Evolutionary conservation across 2,329 filamentous ascomycete species (phyloP).

Genomic region (Ampelomyces quisqualis): DNA sequence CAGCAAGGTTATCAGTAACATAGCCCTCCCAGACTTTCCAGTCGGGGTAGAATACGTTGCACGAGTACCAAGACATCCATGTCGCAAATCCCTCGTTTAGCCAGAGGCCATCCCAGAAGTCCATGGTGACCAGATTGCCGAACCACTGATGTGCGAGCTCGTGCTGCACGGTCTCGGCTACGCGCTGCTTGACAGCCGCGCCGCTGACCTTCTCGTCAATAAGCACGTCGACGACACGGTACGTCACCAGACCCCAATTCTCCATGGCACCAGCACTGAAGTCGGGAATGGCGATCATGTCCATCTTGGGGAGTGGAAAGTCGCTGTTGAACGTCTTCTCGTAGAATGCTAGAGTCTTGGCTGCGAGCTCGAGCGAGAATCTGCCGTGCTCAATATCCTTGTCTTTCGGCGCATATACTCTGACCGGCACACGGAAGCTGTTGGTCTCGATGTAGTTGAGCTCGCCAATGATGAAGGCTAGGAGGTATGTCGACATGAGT

Average conservation of each 20-base stretch:
- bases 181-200: constrained; percentile 84
- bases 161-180: constrained; percentile 95
- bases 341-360: constrained; percentile 88
- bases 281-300: constrained; percentile 94
- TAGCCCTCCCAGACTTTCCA: constrained; percentile 98
- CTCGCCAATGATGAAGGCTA: constrained; percentile 92
- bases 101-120: constrained; percentile 98
- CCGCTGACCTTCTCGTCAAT: constrained; percentile 90
- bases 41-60: constrained; percentile 92
- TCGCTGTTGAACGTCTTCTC: constrained; percentile 88
- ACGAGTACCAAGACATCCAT: constrained; percentile 92
- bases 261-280: constrained; percentile 97
- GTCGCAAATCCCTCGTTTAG: constrained; percentile 92
- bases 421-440: constrained; percentile 84
- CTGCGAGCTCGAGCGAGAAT: constrained; percentile 87
- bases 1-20: constrained; percentile 87
- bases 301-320: constrained; percentile 91
- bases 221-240: constrained; percentile 86
- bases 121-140: constrained; percentile 95
- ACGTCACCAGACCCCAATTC: constrained; percentile 96
- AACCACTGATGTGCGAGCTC: constrained; percentile 98
- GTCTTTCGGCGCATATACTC: constrained; percentile 90
- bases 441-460: constrained; percentile 92
- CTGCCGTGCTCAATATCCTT: constrained; percentile 87
- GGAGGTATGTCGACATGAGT: constrained; percentile 91